These are phyloP conservation scores for Ceratonia siliqua DNA, from an alignment of 306 rosid genomes.

Conservation along the genomic window DNA sequence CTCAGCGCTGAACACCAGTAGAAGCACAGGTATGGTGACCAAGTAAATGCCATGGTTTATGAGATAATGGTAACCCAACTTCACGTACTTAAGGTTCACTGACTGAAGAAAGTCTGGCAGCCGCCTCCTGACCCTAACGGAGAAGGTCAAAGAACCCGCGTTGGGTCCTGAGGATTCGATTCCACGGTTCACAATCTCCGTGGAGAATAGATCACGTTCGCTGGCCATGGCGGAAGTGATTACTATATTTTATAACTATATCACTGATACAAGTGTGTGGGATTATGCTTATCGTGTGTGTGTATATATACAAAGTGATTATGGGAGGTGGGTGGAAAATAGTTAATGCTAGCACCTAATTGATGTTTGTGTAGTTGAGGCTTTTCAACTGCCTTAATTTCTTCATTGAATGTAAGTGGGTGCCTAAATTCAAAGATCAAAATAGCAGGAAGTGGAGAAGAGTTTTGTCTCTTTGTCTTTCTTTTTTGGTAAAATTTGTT, in stretches of 20 bases:
- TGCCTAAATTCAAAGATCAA: slow-evolving; percentile 12
- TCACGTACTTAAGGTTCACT: slow-evolving; percentile 93
- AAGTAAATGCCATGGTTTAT: slow-evolving; percentile 86
- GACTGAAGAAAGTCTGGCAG: slow-evolving; percentile 91
- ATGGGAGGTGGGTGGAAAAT: slow-evolving; percentile 47
- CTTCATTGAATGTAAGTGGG: slow-evolving; percentile 64
- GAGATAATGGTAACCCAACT: slow-evolving; percentile 84
- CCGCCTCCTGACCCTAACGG: slow-evolving; percentile 78
- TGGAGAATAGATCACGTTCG: slow-evolving; percentile 74
- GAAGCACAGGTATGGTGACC: slow-evolving; percentile 74
- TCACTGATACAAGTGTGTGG: neutral
- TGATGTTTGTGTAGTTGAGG: slow-evolving; percentile 63
- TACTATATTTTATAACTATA: neutral
- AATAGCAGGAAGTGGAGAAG: neutral
- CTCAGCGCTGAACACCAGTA: slow-evolving; percentile 88
- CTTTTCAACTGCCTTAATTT: slow-evolving; percentile 58
- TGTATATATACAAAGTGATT: slow-evolving; percentile 5
- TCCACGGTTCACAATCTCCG: slow-evolving; percentile 92
- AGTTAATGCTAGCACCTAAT: slow-evolving; percentile 74
- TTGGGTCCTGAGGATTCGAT: slow-evolving; percentile 85
- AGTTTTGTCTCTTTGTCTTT: neutral
- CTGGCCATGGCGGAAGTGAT: slow-evolving; percentile 47
- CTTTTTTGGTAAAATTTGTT: neutral
- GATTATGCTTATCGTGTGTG: neutral
- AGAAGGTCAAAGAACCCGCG: slow-evolving; percentile 87